Evolutionary conservation across 169 alveolate species (phyloP), one percentile per base, ranked within the genome.

Genomic region (Plasmodium yoelii): DNA sequence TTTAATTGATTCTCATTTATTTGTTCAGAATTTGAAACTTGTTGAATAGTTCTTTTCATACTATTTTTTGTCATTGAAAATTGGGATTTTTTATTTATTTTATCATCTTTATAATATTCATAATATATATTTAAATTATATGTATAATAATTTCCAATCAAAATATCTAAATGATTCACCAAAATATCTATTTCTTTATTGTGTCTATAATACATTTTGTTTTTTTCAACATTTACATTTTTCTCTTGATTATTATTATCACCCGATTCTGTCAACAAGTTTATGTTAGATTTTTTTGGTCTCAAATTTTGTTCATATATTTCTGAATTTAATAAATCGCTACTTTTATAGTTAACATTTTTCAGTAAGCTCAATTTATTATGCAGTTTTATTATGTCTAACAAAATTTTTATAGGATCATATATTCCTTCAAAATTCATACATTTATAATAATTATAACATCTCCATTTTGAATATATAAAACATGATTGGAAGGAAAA

Each of bases 161-260:
- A 46, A 8, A 80, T 49, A 18, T 80, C 90, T 28, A 80, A 80
- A 80, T 80, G 90, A 15, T 80, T 64, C 46, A 67, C 53, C 34
- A 80, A 67, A 19, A 80, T 47, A 18, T 80, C 22, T 55, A 80
- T 28, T 44, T 80, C 90, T 59, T 67, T 80, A 22, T 53, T 67
- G 56, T 80, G 90, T 7, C 90, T 64, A 49, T 67, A 65, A 19
- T 28, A 71, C 22, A 77, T 63, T 10, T 64, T 46, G 8, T 53
- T 77, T 9, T 44, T 53, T 19, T 42, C 22, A 2, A 18, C 24
- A 34, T 19, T 18, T 68, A 3, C 77, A 12, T 39, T 56, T 59
- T 68, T 46, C 10, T 6, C 53, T 13, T 68, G 49, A 1, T 13
- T 19, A 22, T 15, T 68, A 5, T 47, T 6, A 18, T 22, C 49